Conservation (phyloP, 345 rosid species). For the Balakata baccata region DNA sequence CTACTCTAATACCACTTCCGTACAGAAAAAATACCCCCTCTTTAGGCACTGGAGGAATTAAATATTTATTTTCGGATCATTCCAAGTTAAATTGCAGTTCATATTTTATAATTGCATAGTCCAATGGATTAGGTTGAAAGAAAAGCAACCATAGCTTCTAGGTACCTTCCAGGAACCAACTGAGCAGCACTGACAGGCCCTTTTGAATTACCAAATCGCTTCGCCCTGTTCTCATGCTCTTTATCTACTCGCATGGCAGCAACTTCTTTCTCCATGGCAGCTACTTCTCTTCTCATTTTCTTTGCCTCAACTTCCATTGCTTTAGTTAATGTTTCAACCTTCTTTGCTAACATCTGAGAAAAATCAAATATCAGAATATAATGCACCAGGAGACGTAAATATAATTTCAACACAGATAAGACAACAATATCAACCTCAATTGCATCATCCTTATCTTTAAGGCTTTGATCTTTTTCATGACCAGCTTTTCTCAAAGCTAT, state of each 20-base stretch:
- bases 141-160: background rate
- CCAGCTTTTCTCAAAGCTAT: slow-evolving; percentile 72
- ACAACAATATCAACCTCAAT: slow-evolving; percentile 60
- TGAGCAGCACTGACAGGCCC: slow-evolving; percentile 66
- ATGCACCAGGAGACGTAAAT: slow-evolving; percentile 13
- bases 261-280: slow-evolving; percentile 97
- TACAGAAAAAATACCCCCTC: background rate
- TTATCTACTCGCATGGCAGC: slow-evolving; percentile 95
- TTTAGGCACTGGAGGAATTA: background rate
- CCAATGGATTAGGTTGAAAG: background rate
- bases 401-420: slow-evolving; percentile 3
- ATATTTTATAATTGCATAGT: background rate
- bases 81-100: background rate
- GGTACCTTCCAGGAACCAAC: slow-evolving; percentile 83
- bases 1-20: background rate
- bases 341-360: slow-evolving; percentile 87
- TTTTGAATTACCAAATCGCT: slow-evolving; percentile 58
- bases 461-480: slow-evolving; percentile 91
- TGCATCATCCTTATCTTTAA: slow-evolving; percentile 95
- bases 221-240: slow-evolving; percentile 74
- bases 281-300: slow-evolving; percentile 99
- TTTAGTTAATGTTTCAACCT: slow-evolving; percentile 91
- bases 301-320: slow-evolving; percentile 99
- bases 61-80: background rate
- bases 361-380: slow-evolving; percentile 22